Evolutionary conservation across 139 green algal species (phyloP), one percentile per base, ranked within the genome.

Genomic region (Edaphochlamys debaryana): DNA sequence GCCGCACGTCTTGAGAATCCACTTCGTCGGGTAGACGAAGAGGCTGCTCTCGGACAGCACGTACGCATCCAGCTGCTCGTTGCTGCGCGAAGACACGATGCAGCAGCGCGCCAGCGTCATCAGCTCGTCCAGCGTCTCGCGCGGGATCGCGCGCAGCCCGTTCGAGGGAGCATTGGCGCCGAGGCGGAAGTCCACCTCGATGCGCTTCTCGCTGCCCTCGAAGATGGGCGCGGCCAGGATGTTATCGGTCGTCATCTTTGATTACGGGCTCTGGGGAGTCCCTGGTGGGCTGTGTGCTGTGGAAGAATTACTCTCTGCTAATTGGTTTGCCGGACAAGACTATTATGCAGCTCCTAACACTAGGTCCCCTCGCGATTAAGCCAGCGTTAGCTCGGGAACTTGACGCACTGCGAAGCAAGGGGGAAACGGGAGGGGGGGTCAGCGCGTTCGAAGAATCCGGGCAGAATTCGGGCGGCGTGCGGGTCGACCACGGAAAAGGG

Each of bases 1-100:
- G 75, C 98, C 98, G 89, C 98, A 99, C 0, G 98, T 99, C 93
- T 99, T 99, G 36, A 99, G 91, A 8, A 99, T 93, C 67, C 96
- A 92, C 86, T 92, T 96, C 76, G 79, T 87, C 5, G 95, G 91
- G 85, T 97, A 98, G n/a, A 99, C 93, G 88, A 99, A 99, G 48
- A 99, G 90, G 69, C 86, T 95, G 56, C 89, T 96, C 93, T 99
- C 98, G 3, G 94, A 98, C 58, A 99, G 93, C 37, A 99, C 96
- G 82, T 99, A 99, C 2, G 96, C 94, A 89, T 99, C 97, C 60
- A 99, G 96, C 29, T 88, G 4, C 2, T 87, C 89, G 89, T 96
- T 97, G 86, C 72, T 89, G 50, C 92, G 87, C 50, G 80, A 79
- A 42, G 95, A 99, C 0, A 99, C 95, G 86, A 99, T 98, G 71